Base-by-base conservation (phyloP, 2,329 filamentous ascomycete species). In the Talaromyces sp. region DNA sequence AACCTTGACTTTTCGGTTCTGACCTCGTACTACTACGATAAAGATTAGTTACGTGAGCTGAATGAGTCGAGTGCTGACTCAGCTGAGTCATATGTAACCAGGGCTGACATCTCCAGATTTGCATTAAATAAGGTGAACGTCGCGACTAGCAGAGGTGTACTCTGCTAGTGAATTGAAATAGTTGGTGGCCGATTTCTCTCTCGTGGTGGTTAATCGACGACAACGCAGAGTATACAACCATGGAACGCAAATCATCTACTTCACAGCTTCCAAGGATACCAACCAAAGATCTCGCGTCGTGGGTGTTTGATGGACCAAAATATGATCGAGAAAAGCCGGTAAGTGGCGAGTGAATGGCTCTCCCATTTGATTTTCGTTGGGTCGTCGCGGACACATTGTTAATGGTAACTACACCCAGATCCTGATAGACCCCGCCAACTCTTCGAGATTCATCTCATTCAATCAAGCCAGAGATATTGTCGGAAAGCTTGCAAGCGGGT, bases 311-410 rank as follows among this genome's bases (percentile, higher is more conserved):
- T 31, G 46, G 46, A 1, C 46, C 46, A 1, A 6, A 50, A 31
- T 50, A 50, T 50, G 46, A 50, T n/a, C 46, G 46, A n/a, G 46
- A 50, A n/a, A 50, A 50, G 46, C 46, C 46, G 23, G 46, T 50
- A n/a, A n/a, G n/a, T n/a, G n/a, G n/a, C n/a, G n/a, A n/a, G n/a
- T n/a, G n/a, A n/a, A n/a, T n/a, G n/a, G n/a, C n/a, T n/a, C n/a
- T n/a, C n/a, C n/a, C 7, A 25, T 50, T 9, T 28, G 33, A 4
- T 31, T 50, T 3, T 18, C 6, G 14, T 50, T 14, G 8, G 23
- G 12, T 23, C n/a, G 23, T 23, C n/a, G 14, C 23, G 9, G 23
- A 28, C 23, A 9, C 1, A 1, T n/a, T n/a, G 46, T 25, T 50
- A n/a, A 50, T n/a, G 14, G 31, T 31, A 21, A 50, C 16, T 6